These are phyloP conservation scores for Saccharomyces hybrid DNA, from an alignment of 1,139 yeast genomes.

Conservation along the genomic window DNA sequence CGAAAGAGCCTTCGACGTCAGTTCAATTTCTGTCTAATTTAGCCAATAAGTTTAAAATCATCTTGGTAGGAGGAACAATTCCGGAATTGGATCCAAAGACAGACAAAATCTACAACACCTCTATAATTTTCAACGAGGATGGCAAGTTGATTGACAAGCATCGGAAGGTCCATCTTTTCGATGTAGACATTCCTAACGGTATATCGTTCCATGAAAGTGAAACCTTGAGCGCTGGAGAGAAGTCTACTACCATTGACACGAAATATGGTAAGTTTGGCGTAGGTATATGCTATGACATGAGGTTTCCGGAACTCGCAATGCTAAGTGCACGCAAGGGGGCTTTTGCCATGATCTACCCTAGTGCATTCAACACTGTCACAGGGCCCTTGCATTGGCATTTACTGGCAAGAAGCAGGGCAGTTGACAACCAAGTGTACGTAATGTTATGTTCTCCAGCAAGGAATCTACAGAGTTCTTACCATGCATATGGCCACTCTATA, in stretches of 20 bases:
- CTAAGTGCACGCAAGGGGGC: constrained; percentile 68
- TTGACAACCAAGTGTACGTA: constrained; percentile 79
- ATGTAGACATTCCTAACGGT: constrained; percentile 83
- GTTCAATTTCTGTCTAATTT: constrained; percentile 45
- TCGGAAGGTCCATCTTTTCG: constrained; percentile 83
- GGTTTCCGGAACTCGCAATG: constrained; percentile 86
- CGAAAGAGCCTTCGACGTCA: constrained; percentile 48
- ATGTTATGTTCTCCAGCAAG: constrained; percentile 85
- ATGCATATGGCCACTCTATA: constrained; percentile 87
- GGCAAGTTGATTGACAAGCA: constrained; percentile 81
- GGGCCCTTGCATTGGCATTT: constrained; percentile 94
- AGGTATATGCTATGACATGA: constrained; percentile 86
- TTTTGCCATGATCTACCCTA: constrained; percentile 88
- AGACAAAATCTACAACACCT: constrained; percentile 69
- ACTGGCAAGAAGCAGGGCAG: constrained; percentile 77
- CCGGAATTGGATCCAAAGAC: constrained; percentile 61
- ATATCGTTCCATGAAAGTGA: constrained; percentile 79
- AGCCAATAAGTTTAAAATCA: constrained; percentile 55
- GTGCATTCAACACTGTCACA: constrained; percentile 91
- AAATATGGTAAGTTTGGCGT: constrained; percentile 74
- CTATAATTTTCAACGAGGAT: constrained; percentile 57
- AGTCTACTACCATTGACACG: constrained; percentile 67
- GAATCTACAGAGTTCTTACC: constrained; percentile 59
- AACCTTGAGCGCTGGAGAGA: constrained; percentile 67
- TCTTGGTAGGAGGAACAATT: constrained; percentile 81